These are phyloP conservation scores for Metschnikowia lunata DNA, from an alignment of 805 yeast genomes.

Conservation along the genomic window DNA sequence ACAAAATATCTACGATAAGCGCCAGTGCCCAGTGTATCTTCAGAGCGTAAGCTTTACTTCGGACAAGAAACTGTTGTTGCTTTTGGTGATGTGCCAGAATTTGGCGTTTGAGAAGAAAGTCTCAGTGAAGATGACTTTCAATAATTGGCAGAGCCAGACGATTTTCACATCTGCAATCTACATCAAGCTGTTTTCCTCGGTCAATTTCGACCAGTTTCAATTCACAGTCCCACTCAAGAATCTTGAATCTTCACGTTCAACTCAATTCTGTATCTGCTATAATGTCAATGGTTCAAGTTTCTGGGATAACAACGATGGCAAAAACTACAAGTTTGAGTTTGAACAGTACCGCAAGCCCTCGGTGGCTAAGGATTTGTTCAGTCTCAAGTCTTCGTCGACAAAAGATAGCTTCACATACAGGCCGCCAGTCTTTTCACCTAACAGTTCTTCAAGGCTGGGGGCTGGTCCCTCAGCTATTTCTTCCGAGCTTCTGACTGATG, in stretches of 20 bases:
- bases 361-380: conserved; percentile 4
- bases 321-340: conserved; percentile 35
- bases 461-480: neutral
- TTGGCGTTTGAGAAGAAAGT: conserved; percentile 34
- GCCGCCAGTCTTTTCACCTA: conserved; percentile 10
- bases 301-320: conserved; percentile 38
- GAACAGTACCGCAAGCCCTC: conserved; percentile 4
- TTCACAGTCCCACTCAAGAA: conserved; percentile 44
- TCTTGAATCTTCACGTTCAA: conserved; percentile 26
- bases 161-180: conserved; percentile 21
- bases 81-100: conserved; percentile 31
- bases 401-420: conserved; percentile 12
- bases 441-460: neutral
- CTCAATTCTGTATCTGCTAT: conserved; percentile 35
- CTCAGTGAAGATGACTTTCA: conserved; percentile 44
- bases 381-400: conserved; percentile 3
- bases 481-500: neutral
- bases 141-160: conserved; percentile 42
- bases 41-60: conserved; percentile 34
- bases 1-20: conserved; percentile 16
- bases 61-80: conserved; percentile 20
- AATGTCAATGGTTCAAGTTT: conserved; percentile 23
- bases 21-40: conserved; percentile 24
- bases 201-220: conserved; percentile 44
- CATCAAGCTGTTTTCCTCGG: conserved; percentile 21